Evolutionary conservation across 106 monocot species (phyloP).

Genomic region (Hemerocallis citrina): DNA sequence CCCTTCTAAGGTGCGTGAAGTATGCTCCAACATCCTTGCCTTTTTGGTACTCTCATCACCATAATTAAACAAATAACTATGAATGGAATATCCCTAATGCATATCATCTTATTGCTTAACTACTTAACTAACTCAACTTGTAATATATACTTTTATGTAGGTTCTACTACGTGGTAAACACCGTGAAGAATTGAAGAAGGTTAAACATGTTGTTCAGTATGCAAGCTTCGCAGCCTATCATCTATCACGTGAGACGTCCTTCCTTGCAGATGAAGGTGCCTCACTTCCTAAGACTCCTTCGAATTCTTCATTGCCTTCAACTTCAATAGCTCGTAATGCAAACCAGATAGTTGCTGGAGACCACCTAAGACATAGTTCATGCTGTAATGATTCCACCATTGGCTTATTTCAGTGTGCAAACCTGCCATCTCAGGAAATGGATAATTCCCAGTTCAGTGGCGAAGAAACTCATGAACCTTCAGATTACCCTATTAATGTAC

Average conservation of each 20-base stretch:
- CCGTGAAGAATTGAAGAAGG: conserved; percentile 63
- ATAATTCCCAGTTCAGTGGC: background rate
- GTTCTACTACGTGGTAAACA: conserved; percentile 62
- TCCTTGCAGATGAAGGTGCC: conserved; percentile 89
- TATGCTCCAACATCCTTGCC: background rate
- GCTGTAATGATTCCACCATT: conserved; percentile 3
- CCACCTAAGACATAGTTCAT: conserved; percentile 8
- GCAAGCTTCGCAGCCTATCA: conserved; percentile 96
- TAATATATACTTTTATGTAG: conserved; percentile 24
- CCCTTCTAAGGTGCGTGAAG: background rate
- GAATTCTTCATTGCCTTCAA: conserved; percentile 5
- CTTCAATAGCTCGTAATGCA: conserved; percentile 6
- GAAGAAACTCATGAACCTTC: conserved; percentile 4
- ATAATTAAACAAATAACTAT: background rate
- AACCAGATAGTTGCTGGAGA: background rate
- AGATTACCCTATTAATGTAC: conserved; percentile 18
- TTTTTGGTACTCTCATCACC: background rate
- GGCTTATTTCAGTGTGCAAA: conserved; percentile 2
- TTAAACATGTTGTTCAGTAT: conserved; percentile 69
- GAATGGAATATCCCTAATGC: background rate
- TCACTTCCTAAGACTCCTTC: conserved; percentile 38
- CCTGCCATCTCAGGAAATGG: conserved; percentile 3
- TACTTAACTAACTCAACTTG: conserved; percentile 5
- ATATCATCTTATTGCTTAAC: background rate
- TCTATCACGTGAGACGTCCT: conserved; percentile 82